Evolutionary conservation across 1,139 yeast species (phyloP).

Genomic region (Yamadazyma diospyri): DNA sequence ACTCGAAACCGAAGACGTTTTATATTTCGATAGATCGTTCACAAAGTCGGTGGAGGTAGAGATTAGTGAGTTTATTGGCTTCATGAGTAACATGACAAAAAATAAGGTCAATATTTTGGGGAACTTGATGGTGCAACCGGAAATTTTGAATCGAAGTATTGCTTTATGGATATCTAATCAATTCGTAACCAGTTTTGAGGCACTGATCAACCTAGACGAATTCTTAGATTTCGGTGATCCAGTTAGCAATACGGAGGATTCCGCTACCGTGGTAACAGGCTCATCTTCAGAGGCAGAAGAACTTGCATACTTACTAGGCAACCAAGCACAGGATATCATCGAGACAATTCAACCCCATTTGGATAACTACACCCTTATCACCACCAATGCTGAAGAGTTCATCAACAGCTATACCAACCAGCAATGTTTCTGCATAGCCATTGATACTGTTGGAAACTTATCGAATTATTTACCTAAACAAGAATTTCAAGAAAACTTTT

Average conservation of each 20-base stretch:
- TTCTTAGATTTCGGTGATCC: slow-evolving; percentile 2
- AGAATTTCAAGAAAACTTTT: slow-evolving; percentile 29
- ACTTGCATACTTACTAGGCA: slow-evolving; percentile 12
- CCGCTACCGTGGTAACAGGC: slow-evolving; percentile 5
- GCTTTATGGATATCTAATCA: not conserved
- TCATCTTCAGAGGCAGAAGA: slow-evolving; percentile 13
- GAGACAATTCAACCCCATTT: slow-evolving; percentile 14
- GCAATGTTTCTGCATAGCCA: slow-evolving; percentile 26
- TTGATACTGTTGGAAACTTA: slow-evolving; percentile 28
- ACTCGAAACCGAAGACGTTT: not conserved
- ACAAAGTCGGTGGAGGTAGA: slow-evolving; percentile 16
- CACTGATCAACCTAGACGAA: slow-evolving; percentile 7
- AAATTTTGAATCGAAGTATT: not conserved
- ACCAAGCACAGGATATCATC: slow-evolving; percentile 22
- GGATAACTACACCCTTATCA: slow-evolving; percentile 7
- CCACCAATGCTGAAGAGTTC: slow-evolving; percentile 16
- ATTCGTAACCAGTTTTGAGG: not conserved
- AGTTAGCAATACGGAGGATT: slow-evolving; percentile 10
- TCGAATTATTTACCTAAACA: slow-evolving; percentile 21
- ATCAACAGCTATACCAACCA: slow-evolving; percentile 17
- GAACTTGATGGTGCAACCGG: not conserved
- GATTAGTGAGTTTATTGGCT: slow-evolving; percentile 7
- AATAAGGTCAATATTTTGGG: not conserved
- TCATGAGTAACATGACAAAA: not conserved
- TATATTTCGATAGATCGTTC: slow-evolving; percentile 14